phyloP scores from a whole-genome alignment of 352 stramenopile species.

The Aphanomyces cochlioides region DNA sequence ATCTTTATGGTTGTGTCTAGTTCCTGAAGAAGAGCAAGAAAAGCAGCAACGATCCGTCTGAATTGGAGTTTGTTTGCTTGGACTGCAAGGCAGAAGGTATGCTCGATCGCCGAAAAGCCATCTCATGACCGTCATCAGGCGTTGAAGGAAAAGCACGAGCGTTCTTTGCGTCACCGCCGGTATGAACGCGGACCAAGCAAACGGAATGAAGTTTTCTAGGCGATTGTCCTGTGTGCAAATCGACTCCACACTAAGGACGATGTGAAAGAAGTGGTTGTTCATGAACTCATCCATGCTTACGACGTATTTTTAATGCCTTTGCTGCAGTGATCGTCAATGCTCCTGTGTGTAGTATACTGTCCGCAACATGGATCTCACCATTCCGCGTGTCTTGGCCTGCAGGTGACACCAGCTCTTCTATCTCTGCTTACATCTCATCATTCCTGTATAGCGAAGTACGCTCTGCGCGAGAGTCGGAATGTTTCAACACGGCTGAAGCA shows the following conservation, averaged over 20 bases:
- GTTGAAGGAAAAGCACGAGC: constrained; percentile 68
- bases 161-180: constrained; percentile 78
- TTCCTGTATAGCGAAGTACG: constrained; percentile 58
- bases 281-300: constrained; percentile 83
- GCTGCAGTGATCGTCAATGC: constrained; percentile 5
- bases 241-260: constrained; percentile 62
- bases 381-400: constrained; percentile 70
- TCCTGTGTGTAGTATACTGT: constrained; percentile 57
- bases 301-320: constrained; percentile 44
- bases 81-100: constrained; percentile 68
- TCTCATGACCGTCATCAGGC: constrained; percentile 34
- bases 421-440: not conserved
- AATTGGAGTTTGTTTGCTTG: constrained; percentile 73
- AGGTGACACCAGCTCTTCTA: constrained; percentile 38
- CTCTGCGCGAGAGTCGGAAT: constrained; percentile 76
- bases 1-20: constrained; percentile 31
- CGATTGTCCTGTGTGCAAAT: constrained; percentile 80
- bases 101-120: not conserved
- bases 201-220: constrained; percentile 27
- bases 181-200: constrained; percentile 15
- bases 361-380: constrained; percentile 82
- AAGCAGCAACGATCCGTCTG: constrained; percentile 25
- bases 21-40: constrained; percentile 45
- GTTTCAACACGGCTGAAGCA: constrained; percentile 69
- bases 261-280: constrained; percentile 79